Evolutionary conservation across 208 protist species (phyloP), one percentile per base, ranked within the genome.

Genomic region (Trypanosoma mega): DNA sequence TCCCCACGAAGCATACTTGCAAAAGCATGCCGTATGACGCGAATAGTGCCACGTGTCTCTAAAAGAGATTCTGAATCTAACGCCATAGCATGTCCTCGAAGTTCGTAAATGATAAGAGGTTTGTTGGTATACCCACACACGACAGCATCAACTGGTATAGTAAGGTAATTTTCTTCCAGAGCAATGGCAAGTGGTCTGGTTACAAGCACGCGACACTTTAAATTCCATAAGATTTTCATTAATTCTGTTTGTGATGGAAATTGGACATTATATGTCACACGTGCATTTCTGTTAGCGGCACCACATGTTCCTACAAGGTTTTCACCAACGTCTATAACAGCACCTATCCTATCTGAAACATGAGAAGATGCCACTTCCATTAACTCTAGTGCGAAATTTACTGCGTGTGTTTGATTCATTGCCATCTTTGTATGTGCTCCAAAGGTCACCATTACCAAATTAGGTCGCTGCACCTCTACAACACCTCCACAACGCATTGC

Each of bases 261-360:
- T 23, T 53, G 66, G 11, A 49, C 16, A n/a, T 50, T 55, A 64
- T 74, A 82, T n/a, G 79, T 66, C 16, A 80, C 72, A 3, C 77
- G 63, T 9, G 75, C 57, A 43, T 79, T 74, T 23, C 65, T 65
- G 27, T 76, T 36, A 20, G 55, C 64, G 3, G 73, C 69, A 16
- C 80, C 80, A 58, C 81, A 92, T 3, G 78, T 86, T 41, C 84
- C 84, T 9, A 87, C 74, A 46, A 75, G 79, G 70, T 72, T 88
- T 67, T 87, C 78, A 23, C 75, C 68, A 5, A 71, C 70, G 29
- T 92, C 84, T n/a, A 88, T 36, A 43, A 90, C 30, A 44, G 61
- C 77, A 50, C 62, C 69, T 4, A 83, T 36, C 11, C 74, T 63
- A 27, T 64, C 66, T 12, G 70, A 30, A 30, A 63, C 34, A 2